phyloP scores from a whole-genome alignment of 768 basidiomycete genomes.

The Lactifluus piperatus region DNA sequence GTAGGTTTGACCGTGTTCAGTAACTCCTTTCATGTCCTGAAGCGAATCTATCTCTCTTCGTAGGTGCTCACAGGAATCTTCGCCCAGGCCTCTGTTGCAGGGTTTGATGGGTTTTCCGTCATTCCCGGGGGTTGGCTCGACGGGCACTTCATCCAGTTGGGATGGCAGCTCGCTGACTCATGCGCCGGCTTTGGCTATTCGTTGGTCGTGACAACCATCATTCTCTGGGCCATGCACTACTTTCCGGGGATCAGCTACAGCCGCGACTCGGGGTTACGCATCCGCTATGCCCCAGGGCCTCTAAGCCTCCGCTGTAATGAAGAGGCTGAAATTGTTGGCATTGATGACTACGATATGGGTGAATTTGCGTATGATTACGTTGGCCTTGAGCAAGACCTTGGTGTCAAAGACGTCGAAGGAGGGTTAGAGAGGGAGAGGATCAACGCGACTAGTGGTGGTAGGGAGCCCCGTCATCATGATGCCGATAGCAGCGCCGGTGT shows the following conservation, averaged over 20 bases:
- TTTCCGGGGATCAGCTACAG: no score
- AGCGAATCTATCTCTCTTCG: slow-evolving; percentile 8
- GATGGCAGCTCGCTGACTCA: slow-evolving; percentile 35
- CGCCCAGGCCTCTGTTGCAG: slow-evolving; percentile 34
- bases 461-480: slow-evolving; percentile 14
- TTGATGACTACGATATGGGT: slow-evolving; percentile 85
- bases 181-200: slow-evolving; percentile 28
- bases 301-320: slow-evolving; percentile 29
- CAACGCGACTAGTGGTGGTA: slow-evolving; percentile 17
- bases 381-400: slow-evolving; percentile 38
- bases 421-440: slow-evolving; percentile 16
- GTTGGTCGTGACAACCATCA: slow-evolving; percentile 31
- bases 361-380: slow-evolving; percentile 88
- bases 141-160: slow-evolving; percentile 33
- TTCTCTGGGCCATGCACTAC: slow-evolving; percentile 37
- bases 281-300: no score
- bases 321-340: slow-evolving; percentile 30
- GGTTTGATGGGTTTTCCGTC: slow-evolving; percentile 36
- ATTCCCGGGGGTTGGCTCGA: slow-evolving; percentile 43
- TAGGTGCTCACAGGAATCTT: slow-evolving; percentile 27
- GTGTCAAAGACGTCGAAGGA: slow-evolving; percentile 12
- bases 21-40: not conserved
- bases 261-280: no score
- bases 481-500: not conserved
- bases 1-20: slow-evolving; percentile 16